phyloP scores from a whole-genome alignment of 169 alveolate species.

The Cystoisospora suis region DNA sequence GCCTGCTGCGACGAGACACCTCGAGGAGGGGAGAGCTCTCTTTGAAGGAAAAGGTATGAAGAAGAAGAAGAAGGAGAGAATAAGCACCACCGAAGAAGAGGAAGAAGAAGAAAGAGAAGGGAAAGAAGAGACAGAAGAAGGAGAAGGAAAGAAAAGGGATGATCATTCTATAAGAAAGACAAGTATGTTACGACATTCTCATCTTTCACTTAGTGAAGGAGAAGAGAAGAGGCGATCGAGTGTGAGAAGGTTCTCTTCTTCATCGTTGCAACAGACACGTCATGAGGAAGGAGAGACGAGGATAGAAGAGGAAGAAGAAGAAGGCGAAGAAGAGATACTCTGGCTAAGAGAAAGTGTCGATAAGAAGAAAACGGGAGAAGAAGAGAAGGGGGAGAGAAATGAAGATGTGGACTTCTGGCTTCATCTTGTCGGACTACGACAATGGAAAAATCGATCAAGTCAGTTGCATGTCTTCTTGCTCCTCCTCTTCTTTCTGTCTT shows the following conservation, averaged over 20 bases:
- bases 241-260: not conserved
- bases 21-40: too few species aligned
- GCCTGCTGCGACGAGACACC: too few species aligned
- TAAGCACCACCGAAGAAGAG: not conserved
- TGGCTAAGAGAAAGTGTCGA: not conserved
- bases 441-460: not conserved
- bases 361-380: not conserved
- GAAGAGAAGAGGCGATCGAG: not conserved
- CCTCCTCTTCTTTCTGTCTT: too few species aligned
- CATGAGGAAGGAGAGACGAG: too few species aligned
- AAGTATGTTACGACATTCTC: too few species aligned
- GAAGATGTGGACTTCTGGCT: not conserved
- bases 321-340: constrained; percentile 2
- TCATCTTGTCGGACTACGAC: not conserved
- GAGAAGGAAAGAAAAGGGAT: too few species aligned
- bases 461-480: too few species aligned
- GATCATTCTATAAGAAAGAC: too few species aligned
- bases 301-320: not conserved
- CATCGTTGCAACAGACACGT: too few species aligned
- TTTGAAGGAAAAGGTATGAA: not conserved
- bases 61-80: not conserved
- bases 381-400: not conserved
- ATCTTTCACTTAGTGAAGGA: too few species aligned
- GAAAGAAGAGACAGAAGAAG: constrained; percentile 18
- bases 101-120: constrained; percentile 17